Percentiles rank a stretch among this genome's conserved stretches.
Evolutionary conservation across 371 early-diverging fungal genomes (phyloP).

Genomic region (Apophysomyces variabilis): DNA sequence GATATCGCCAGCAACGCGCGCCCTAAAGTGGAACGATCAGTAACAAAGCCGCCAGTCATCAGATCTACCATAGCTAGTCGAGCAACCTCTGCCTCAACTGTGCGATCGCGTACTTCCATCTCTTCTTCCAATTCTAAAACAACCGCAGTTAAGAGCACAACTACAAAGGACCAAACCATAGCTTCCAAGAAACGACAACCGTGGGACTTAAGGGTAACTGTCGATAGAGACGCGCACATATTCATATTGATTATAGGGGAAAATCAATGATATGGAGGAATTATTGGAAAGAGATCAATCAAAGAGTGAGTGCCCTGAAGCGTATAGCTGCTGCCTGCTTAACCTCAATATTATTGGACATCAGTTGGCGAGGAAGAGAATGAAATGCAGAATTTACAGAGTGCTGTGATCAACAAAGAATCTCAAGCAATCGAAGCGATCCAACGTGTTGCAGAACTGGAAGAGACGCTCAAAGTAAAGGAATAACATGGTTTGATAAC

Average conservation of each 20-base stretch:
- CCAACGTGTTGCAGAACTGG: conserved; percentile 51
- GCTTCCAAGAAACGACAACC: neutral
- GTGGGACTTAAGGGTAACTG: neutral
- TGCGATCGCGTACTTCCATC: neutral
- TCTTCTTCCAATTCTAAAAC: neutral
- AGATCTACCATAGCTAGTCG: neutral
- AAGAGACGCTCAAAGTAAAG: conserved; percentile 42
- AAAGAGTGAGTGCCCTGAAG: conserved; percentile 1
- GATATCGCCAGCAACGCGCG: neutral
- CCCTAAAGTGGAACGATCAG: conserved; percentile 1
- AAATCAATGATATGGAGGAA: conserved; percentile 24
- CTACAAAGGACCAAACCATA: neutral
- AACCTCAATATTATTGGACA: neutral
- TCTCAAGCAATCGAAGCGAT: conserved; percentile 56
- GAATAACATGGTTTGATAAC: neutral
- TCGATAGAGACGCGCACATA: neutral
- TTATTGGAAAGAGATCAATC: conserved; percentile 8
- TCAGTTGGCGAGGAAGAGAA: conserved; percentile 59
- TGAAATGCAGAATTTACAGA: conserved; percentile 55
- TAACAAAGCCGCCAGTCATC: neutral
- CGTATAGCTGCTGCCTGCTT: neutral
- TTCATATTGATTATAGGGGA: conserved; percentile 8
- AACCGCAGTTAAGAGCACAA: neutral
- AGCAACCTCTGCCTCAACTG: neutral
- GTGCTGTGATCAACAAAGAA: conserved; percentile 60